Base-by-base conservation (phyloP, 192 early-diverging fungal species). In the Nowakowskiella sp. region DNA sequence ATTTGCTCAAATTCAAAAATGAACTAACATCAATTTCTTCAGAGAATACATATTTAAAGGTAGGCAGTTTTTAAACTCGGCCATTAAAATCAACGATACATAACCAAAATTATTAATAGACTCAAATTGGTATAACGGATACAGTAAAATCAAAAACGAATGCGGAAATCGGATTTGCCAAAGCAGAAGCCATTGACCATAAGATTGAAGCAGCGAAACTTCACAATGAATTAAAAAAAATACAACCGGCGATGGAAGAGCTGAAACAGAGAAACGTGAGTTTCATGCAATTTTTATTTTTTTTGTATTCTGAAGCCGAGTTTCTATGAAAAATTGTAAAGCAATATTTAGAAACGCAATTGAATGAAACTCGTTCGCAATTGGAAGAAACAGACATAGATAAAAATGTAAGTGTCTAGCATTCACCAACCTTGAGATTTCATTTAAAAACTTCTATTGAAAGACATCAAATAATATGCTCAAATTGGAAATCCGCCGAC, bases 181-280 rank as follows among this genome's bases (percentile, higher is more conserved):
- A 67, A 49, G 42, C 50, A 53, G 72, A 74, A 42, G 61, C 66
- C 23, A 29, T 71, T 30, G 75, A 77, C 28, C 62, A 71, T 6
- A 74, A 74, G 43, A 51, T 66, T 22, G 75, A 77, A 45, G 58
- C 72, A 1, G 65, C 75, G 7, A 71, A 68, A 51, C 42, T 77
- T 28, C 63, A 27, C 34, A 19, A 19, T 10, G 47, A 47, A 39
- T 36, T 76, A 9, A 52, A 47, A 31, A 64, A 53, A 31, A 22
- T 71, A 6, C 71, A 66, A 50, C 71, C 71, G 1, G 26, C 74
- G 10, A 36, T 77, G 4, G 57, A 69, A 0, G 71, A 70, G 16
- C 60, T 74, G 31, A 19, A 51, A 33, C 25, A 58, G 9, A 66
- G 71, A 45, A 76, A 70, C 51, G 74, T 76, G 26, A 13, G 61